Base-by-base conservation (phyloP, 805 yeast genomes). In the Yarrowia divulgata region DNA sequence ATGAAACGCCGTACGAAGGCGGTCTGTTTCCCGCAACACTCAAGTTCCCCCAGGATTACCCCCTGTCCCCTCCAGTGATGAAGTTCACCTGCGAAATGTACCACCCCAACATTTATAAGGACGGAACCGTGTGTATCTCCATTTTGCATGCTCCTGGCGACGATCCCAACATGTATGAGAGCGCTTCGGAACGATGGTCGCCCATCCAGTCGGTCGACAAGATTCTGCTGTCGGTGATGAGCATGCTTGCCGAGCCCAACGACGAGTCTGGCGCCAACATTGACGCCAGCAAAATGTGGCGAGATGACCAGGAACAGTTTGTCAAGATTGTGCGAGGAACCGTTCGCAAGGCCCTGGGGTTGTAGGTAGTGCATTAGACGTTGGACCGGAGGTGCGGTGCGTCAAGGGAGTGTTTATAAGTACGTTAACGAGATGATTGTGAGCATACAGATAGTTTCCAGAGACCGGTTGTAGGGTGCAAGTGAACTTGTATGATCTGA, bases 151-250 rank as follows among this genome's bases (percentile, higher is more conserved):
- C 97, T 1, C 97, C 98, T 0, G 99, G 99, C 12, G 97, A 93
- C 74, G 99, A 95, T 78, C 98, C 99, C 23, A 87, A 93, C 77
- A 93, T 90, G 84, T 95, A 95, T 79, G 99, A 95, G 78, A 80
- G 91, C 39, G 97, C 98, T 0, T 96, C 93, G 74, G 99, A 95
- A 80, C 83, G 99, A 73, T 95, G 99, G 99, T 90, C 97, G 8
- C 99, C 99, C 0, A 93, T 95, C 39, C 99, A 95, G 78, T 90
- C 97, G 76, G 93, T 95, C n/a, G 99, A 95, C 80, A 95, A 95
- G 84, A 95, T 95, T 71, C 81, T 95, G 71, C 80, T 95, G 70
- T 90, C 97, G 78, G 98, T 95, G 29, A 87, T 93, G 84, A 90
- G 97, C 75, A 93, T 95, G 98, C 83, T 95, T 71, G 97, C 98